Percentiles rank a stretch among this genome's conserved stretches.
These are phyloP conservation scores for Chondrostereum purpureum DNA, from an alignment of 1,284 basidiomycete genomes.

Conservation along the genomic window DNA sequence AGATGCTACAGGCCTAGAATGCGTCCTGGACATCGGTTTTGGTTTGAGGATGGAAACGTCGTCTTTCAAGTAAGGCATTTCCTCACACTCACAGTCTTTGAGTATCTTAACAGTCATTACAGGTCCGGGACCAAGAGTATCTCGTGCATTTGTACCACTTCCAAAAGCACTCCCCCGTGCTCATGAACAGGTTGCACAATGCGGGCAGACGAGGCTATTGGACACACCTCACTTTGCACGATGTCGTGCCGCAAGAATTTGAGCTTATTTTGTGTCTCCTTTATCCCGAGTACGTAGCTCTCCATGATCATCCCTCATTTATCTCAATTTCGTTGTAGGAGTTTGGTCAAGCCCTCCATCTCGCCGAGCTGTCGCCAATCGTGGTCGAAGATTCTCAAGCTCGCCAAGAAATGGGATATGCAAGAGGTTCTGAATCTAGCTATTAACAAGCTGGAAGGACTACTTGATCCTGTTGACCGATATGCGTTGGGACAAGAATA, in stretches of 20 bases:
- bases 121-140: background rate
- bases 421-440: conserved; percentile 25
- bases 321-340: too few relatives aligned
- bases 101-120: too few relatives aligned
- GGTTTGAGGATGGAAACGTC: background rate
- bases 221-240: background rate
- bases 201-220: too few relatives aligned
- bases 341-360: too few relatives aligned
- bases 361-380: too few relatives aligned
- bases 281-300: background rate
- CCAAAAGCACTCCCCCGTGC: background rate
- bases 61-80: background rate
- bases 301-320: too few relatives aligned
- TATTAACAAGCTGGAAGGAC: conserved; percentile 22
- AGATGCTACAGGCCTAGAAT: too few relatives aligned
- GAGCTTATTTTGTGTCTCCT: background rate
- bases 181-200: background rate
- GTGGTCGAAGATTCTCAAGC: conserved; percentile 31
- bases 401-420: conserved; percentile 28
- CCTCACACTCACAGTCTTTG: too few relatives aligned
- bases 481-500: conserved; percentile 27
- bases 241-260: background rate
- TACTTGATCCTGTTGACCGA: conserved; percentile 26
- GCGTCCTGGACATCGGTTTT: too few relatives aligned
- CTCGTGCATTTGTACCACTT: background rate